Conservation (phyloP, 208 protist genomes). For the Strigomonas galati region DNA sequence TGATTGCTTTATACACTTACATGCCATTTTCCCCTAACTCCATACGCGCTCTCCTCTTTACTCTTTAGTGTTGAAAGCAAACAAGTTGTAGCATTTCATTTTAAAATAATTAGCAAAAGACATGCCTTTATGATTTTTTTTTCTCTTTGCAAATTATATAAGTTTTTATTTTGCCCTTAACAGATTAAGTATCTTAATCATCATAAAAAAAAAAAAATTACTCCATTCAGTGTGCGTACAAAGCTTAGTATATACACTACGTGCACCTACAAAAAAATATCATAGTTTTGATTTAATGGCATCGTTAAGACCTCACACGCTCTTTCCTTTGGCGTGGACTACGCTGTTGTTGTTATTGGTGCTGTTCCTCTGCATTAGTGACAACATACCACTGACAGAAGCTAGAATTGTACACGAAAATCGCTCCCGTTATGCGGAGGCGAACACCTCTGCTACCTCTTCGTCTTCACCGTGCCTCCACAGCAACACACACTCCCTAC, state of each 20-base stretch:
- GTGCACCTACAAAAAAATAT: background rate
- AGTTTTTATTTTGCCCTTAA: background rate
- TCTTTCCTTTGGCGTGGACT: no score
- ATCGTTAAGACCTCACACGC: no score
- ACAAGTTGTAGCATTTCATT: background rate
- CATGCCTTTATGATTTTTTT: background rate
- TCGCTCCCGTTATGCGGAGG: no score
- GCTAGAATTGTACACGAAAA: no score
- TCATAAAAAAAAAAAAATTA: background rate
- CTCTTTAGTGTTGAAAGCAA: background rate
- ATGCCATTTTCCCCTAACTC: background rate
- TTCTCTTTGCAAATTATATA: background rate
- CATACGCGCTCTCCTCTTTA: background rate
- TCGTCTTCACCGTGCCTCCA: background rate
- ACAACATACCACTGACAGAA: no score
- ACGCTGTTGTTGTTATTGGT: background rate
- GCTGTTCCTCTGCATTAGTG: background rate
- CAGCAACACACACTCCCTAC: background rate
- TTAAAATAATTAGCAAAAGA: background rate
- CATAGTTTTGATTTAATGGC: no score
- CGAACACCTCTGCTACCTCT: background rate
- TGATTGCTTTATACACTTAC: conserved; percentile 5
- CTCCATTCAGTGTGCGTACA: background rate
- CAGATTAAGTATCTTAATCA: background rate
- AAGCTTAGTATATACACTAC: background rate